Evolutionary conservation across 1,284 basidiomycete species (phyloP), one percentile per base, ranked within the genome.

Genomic region (Cerrena zonata): DNA sequence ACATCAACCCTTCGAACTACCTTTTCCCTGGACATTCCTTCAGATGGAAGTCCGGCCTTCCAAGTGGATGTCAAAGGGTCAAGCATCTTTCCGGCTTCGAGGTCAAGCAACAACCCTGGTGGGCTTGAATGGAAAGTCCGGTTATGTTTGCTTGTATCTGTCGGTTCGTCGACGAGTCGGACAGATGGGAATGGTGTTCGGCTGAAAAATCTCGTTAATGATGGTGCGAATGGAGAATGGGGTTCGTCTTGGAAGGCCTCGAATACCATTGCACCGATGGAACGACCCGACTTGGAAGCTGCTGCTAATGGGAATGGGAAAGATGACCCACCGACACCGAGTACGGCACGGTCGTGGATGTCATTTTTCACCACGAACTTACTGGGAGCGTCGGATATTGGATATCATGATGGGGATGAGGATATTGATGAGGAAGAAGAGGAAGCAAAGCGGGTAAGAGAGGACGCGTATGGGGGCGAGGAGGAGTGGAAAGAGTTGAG

Each of bases 91-190:
- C 23, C 46, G 34, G 18, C 27, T 46, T 47, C 38, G 19, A 42
- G 46, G 37, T 26, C 36, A 1, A 58, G 51, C 13, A n/a, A n/a
- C n/a, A n/a, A n/a, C n/a, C 52, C 53, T 7, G 90, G 92, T 11
- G 92, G 92, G 0, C 69, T 95, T 3, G 80, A 89, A 59, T 96
- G 93, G 93, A 86, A 84, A 57, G 82, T 96, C 12, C 74, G 88
- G 27, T 63, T 96, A 45, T 86, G 84, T 45, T 77, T 96, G 45
- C 75, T 94, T 15, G 91, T 95, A 2, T 80, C 84, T 15, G 77
- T 89, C 19, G 83, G 76, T 2, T 68, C 65, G 19, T 74, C 73
- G 24, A 62, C 66, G 13, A 67, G 76, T 5, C 61, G 70, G 42
- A 56, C 60, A 19, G 76, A 77, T 3, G 69, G 70, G 18, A 76